A percentile compares a stretch with the other conserved stretches of the same genome.
Evolutionary conservation across 805 yeast species (phyloP).

Genomic region (Pichia deserticola): DNA sequence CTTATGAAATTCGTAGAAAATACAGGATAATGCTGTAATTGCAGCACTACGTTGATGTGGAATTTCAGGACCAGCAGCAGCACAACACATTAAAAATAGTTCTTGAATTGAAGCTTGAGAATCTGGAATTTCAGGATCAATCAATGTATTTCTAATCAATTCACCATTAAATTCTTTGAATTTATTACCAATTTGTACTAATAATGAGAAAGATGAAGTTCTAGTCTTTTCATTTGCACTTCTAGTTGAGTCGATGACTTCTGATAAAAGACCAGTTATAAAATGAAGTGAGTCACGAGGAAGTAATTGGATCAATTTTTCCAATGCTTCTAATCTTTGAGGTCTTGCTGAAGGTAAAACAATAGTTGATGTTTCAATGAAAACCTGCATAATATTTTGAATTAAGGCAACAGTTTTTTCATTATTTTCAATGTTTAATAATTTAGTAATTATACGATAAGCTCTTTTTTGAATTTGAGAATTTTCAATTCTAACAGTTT

Average conservation of each 20-base stretch:
- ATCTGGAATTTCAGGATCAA: conserved; percentile 55
- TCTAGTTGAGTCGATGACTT: conserved; percentile 83
- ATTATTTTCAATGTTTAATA: conserved; percentile 66
- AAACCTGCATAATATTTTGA: conserved; percentile 49
- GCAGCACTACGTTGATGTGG: conserved; percentile 98
- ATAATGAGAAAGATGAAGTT: conserved; percentile 64
- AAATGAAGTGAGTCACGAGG: conserved; percentile 64
- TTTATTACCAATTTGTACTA: conserved; percentile 72
- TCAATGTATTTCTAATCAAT: conserved; percentile 50
- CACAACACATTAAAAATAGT: conserved; percentile 87
- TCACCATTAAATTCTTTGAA: conserved; percentile 60
- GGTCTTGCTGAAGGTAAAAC: conserved; percentile 74
- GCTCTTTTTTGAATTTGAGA: conserved; percentile 82
- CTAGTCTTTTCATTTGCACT: conserved; percentile 91
- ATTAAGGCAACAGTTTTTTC: conserved; percentile 42
- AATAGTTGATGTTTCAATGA: conserved; percentile 48
- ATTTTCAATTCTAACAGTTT: conserved; percentile 51
- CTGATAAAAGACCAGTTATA: conserved; percentile 77
- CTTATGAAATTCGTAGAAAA: conserved; percentile 78
- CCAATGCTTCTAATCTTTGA: conserved; percentile 65
- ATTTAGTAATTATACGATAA: conserved; percentile 65
- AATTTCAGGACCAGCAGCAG: conserved; percentile 90
- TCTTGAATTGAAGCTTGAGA: conserved; percentile 67
- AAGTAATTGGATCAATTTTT: conserved; percentile 49
- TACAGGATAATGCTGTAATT: conserved; percentile 80